Conservation (phyloP, 768 basidiomycete genomes). For the Rhizopogon roseolus region DNA sequence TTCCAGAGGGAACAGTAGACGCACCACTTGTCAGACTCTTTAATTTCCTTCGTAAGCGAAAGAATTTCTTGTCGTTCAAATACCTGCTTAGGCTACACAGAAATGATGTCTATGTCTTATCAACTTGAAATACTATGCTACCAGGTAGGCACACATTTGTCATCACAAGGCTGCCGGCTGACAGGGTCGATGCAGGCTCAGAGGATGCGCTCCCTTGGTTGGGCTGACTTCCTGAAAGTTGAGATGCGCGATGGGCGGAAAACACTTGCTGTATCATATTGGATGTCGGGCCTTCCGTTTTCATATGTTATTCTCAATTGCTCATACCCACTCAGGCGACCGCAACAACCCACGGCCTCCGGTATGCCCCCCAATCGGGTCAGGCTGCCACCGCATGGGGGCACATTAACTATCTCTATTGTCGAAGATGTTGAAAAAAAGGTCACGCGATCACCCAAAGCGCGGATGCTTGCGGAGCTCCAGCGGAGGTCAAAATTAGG, state of each 20-base stretch:
- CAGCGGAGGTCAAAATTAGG: conserved; percentile 63
- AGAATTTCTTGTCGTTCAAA: background rate
- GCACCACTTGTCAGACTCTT: conserved; percentile 80
- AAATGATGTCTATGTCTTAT: conserved; percentile 89
- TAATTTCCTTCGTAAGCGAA: conserved; percentile 80
- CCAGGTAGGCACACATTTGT: conserved; percentile 38
- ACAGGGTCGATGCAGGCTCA: conserved; percentile 40
- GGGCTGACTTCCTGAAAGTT: conserved; percentile 72
- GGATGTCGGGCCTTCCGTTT: conserved; percentile 55
- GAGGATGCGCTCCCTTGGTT: conserved; percentile 80
- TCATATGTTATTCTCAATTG: background rate
- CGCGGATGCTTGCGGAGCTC: conserved; percentile 53
- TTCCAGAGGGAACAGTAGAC: conserved; percentile 64
- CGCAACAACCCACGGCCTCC: conserved; percentile 24
- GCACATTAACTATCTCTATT: conserved; percentile 70
- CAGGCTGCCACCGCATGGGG: conserved; percentile 60
- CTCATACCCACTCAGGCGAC: conserved; percentile 28
- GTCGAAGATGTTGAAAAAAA: conserved; percentile 43
- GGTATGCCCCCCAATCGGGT: conserved; percentile 24
- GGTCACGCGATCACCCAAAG: conserved; percentile 49
- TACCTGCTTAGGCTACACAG: conserved; percentile 30
- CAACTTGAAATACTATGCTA: conserved; percentile 88
- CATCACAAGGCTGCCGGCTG: background rate
- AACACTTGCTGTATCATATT: conserved; percentile 73
- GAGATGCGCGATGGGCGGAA: conserved; percentile 67